phyloP scores from a whole-genome alignment of 2,329 filamentous ascomycete species.

The Ploettnerulaceae sp. region DNA sequence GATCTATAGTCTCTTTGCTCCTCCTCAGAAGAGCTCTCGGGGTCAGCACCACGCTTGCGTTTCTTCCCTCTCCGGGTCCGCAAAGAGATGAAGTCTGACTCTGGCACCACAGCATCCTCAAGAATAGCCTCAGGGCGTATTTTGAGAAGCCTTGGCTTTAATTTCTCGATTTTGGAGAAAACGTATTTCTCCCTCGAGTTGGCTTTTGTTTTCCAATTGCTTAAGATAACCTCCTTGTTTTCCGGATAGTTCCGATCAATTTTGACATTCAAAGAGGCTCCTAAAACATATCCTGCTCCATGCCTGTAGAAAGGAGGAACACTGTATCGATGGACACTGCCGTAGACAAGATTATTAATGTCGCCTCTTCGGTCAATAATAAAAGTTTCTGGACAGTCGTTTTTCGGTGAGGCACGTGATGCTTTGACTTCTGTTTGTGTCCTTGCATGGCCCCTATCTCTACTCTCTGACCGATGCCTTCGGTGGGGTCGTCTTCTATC shows the following conservation, averaged over 20 bases:
- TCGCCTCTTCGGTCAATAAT: slow-evolving; percentile 73
- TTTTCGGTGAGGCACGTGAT: slow-evolving; percentile 3
- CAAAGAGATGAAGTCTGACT: slow-evolving; percentile 47
- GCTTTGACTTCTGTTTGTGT: not conserved
- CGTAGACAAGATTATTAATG: slow-evolving; percentile 67
- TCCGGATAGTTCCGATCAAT: slow-evolving; percentile 58
- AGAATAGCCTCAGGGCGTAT: slow-evolving; percentile 34
- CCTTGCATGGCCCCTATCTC: slow-evolving; percentile 5
- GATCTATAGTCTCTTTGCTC: slow-evolving; percentile 57
- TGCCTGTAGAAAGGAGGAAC: slow-evolving; percentile 66
- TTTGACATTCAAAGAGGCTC: slow-evolving; percentile 52
- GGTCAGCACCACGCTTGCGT: slow-evolving; percentile 29
- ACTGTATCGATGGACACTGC: slow-evolving; percentile 64
- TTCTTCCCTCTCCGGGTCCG: slow-evolving; percentile 33
- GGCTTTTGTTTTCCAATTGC: slow-evolving; percentile 35
- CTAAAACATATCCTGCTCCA: slow-evolving; percentile 67
- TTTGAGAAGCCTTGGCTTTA: slow-evolving; percentile 39
- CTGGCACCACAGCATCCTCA: slow-evolving; percentile 18
- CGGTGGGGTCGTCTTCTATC: slow-evolving; percentile 16
- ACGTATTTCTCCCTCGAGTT: slow-evolving; percentile 41
- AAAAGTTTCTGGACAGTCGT: slow-evolving; percentile 40
- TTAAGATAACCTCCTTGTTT: slow-evolving; percentile 48
- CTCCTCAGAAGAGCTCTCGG: slow-evolving; percentile 42
- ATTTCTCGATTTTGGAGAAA: slow-evolving; percentile 39
- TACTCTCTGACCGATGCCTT: slow-evolving; percentile 16